These are phyloP conservation scores for Infundibulicybe gibba DNA, from an alignment of 768 basidiomycete species.

Conservation along the genomic window DNA sequence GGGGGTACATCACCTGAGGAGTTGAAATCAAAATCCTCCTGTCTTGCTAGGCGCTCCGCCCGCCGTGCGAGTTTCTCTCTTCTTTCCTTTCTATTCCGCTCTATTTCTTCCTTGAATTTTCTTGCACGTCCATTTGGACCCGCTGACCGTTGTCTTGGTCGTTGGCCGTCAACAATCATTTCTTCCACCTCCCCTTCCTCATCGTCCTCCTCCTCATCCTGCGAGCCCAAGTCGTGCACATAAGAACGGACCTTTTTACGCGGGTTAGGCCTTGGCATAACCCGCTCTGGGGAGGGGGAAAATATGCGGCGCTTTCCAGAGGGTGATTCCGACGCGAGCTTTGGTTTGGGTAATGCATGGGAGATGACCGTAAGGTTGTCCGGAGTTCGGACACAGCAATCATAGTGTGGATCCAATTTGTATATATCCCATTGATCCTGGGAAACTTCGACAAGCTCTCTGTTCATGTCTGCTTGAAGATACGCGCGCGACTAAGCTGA, in stretches of 20 bases:
- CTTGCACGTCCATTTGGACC: constrained; percentile 14
- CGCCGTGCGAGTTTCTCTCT: constrained; percentile 24
- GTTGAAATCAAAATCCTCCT: constrained; percentile 11
- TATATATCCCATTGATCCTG: constrained; percentile 88
- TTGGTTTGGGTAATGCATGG: constrained; percentile 14
- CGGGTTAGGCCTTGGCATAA: constrained; percentile 1
- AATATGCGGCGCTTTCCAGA: constrained; percentile 13
- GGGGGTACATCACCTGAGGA: constrained; percentile 12
- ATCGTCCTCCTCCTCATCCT: constrained; percentile 19
- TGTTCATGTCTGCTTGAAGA: constrained; percentile 14
- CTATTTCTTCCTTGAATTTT: constrained; percentile 26
- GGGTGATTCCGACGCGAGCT: constrained; percentile 8
- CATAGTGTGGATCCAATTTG: constrained; percentile 75
- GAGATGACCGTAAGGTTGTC: constrained; percentile 35
- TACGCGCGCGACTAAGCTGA: constrained; percentile 4
- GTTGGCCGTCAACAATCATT: constrained; percentile 37
- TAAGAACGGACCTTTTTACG: constrained; percentile 1
- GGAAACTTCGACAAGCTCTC: constrained; percentile 46
- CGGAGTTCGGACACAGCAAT: constrained; percentile 50
- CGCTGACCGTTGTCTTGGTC: constrained; percentile 12
- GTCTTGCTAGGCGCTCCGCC: constrained; percentile 16
- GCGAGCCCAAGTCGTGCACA: constrained; percentile 2
- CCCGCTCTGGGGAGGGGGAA: constrained; percentile 8
- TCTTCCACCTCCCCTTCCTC: constrained; percentile 47
- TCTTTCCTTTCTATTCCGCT: constrained; percentile 27